Evolutionary conservation across 352 stramenopile genomes (phyloP), one percentile per base, ranked within the genome.

Genomic region (Globisporangium polare): DNA sequence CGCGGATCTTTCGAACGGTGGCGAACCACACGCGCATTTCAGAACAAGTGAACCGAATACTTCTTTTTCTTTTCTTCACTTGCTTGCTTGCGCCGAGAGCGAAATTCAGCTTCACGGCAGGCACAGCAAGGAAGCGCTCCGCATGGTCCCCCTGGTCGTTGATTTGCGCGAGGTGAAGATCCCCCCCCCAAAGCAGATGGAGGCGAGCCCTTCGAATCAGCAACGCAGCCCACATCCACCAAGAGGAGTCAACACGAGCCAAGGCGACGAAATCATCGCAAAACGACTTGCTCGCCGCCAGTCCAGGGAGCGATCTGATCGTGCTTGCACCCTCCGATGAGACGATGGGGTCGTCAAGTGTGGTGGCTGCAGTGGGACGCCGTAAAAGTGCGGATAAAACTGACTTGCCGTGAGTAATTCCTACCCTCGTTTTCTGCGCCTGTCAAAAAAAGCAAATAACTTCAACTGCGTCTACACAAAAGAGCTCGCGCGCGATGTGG

Each of bases 391-490:
- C 37, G 41, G 41, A 46, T 46, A 46, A 46, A 46, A 50, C 43
- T 50, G 20, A 50, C 43, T 50, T 27, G 43, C 7, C 43, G 43
- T 50, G 20, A 50, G 43, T 50, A 50, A 50, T 50, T 50, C 43
- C 43, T 27, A 50, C 39, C 20, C 41, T 46, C 8, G 18, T 46
- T 20, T 22, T 22, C 15, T 43, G 37, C 15, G 15, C 15, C 15
- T 43, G 37, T 18, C 5, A n/a, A n/a, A 51, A 51, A 10, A 29
- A 49, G 43, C 35, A 35, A 45, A 59, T 15, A 61, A 50, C 45
- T 63, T 63, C 58, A 63, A 63, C 17, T 57, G 47, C 58, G 58
- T 63, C 58, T 63, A 57, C 58, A 63, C 37, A 20, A 22, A 43
- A 18, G 35, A 62, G 56, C 45, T 55, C 26, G 27, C 13, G n/a